A percentile compares a stretch with the other conserved stretches of the same genome.
Evolutionary conservation across 2,329 filamentous ascomycete genomes (phyloP).

Genomic region (Calonectria pteridis): DNA sequence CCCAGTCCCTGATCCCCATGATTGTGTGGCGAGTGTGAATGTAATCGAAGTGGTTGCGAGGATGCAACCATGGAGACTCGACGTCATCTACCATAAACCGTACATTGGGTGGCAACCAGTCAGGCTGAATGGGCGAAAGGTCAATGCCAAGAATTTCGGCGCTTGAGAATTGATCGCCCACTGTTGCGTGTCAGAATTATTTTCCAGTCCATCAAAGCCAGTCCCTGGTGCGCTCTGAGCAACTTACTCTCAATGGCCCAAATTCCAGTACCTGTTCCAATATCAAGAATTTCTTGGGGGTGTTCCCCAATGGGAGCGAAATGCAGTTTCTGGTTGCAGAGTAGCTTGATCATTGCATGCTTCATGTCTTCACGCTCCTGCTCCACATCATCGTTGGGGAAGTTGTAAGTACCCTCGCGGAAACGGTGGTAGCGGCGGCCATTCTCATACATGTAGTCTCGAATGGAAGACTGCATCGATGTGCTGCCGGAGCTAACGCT

Average conservation of each 20-base stretch:
- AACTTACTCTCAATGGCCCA: slow-evolving; percentile 68
- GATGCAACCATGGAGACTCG: slow-evolving; percentile 68
- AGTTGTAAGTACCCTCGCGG: slow-evolving; percentile 66
- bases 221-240: not conserved
- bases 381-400: slow-evolving; percentile 72
- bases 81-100: slow-evolving; percentile 69
- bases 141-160: slow-evolving; percentile 60
- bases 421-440: slow-evolving; percentile 71
- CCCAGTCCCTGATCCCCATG: slow-evolving; percentile 69
- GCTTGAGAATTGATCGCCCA: slow-evolving; percentile 61
- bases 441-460: slow-evolving; percentile 67
- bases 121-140: slow-evolving; percentile 62
- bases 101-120: slow-evolving; percentile 67
- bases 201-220: not conserved
- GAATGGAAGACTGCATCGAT: slow-evolving; percentile 55
- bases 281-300: slow-evolving; percentile 66
- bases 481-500: slow-evolving; percentile 52
- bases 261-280: slow-evolving; percentile 70
- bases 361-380: slow-evolving; percentile 71
- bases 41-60: slow-evolving; percentile 68
- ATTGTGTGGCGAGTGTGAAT: slow-evolving; percentile 70
- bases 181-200: slow-evolving; percentile 43
- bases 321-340: slow-evolving; percentile 62
- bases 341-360: slow-evolving; percentile 63
- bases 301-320: slow-evolving; percentile 63